These are phyloP conservation scores for Torulaspora delbrueckii DNA, from an alignment of 805 yeast species.

Conservation along the genomic window DNA sequence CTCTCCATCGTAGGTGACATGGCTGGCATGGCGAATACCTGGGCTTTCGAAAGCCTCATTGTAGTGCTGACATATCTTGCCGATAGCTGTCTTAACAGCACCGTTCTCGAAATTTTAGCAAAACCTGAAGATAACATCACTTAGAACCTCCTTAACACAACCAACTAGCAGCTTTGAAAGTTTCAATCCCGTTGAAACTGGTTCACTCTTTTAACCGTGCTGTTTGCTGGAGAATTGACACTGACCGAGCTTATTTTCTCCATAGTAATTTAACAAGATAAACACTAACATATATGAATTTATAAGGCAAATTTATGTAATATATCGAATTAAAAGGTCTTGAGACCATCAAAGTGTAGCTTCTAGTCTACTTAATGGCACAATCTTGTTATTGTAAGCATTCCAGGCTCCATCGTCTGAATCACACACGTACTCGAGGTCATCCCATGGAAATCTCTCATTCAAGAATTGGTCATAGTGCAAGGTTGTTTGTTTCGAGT, in stretches of 20 bases:
- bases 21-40: conserved; percentile 86
- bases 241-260: neutral
- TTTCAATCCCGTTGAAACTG: neutral
- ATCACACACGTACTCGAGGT: conserved; percentile 28
- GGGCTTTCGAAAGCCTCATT: conserved; percentile 25
- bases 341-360: conserved; percentile 8
- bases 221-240: neutral
- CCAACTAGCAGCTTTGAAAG: neutral
- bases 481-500: conserved; percentile 17
- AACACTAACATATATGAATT: neutral
- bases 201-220: neutral
- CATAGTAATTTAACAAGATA: neutral
- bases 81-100: conserved; percentile 8
- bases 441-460: conserved; percentile 46
- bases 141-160: neutral
- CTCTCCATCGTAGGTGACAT: conserved; percentile 98
- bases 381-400: conserved; percentile 29
- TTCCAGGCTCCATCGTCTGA: conserved; percentile 29
- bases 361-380: conserved; percentile 33
- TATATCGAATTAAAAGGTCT: neutral
- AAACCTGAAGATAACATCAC: conserved; percentile 12
- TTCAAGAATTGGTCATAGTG: conserved; percentile 44
- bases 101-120: conserved; percentile 5
- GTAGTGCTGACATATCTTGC: conserved; percentile 27
- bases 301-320: neutral